Conservation (phyloP, 768 basidiomycete species). For the Glaciozyma antarctica region DNA sequence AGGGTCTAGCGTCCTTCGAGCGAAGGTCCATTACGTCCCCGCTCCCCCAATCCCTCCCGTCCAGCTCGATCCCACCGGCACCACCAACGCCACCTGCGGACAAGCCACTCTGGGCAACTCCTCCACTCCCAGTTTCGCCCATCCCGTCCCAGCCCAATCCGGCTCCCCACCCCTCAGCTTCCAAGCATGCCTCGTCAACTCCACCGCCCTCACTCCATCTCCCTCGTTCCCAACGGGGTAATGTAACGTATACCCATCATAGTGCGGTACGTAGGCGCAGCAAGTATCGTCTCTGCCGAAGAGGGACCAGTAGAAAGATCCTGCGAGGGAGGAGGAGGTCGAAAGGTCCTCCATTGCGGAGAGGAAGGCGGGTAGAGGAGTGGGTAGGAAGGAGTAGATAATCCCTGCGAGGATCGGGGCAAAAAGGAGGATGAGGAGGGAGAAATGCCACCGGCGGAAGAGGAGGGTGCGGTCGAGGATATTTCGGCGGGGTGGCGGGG, state of each 20-base stretch:
- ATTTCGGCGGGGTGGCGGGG: neutral
- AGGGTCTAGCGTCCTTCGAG: too few relatives aligned
- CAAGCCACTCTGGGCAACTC: constrained; percentile 17
- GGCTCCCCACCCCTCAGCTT: constrained; percentile 12
- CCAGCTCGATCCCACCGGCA: neutral
- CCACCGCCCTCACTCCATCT: neutral
- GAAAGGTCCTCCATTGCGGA: constrained; percentile 5
- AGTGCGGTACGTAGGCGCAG: constrained; percentile 35
- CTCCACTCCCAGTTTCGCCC: neutral
- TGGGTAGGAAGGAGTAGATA: constrained; percentile 22
- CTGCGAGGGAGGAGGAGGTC: neutral
- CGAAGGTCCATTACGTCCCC: neutral
- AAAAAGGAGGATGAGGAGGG: constrained; percentile 19
- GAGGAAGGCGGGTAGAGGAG: constrained; percentile 19
- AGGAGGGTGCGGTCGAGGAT: constrained; percentile 9
- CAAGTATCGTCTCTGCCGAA: constrained; percentile 28
- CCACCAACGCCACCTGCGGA: constrained; percentile 19
- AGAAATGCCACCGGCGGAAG: constrained; percentile 19
- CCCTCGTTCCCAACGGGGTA: constrained; percentile 11
- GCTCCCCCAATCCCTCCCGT: neutral
- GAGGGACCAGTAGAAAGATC: constrained; percentile 34
- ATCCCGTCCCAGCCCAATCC: constrained; percentile 9
- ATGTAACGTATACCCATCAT: constrained; percentile 35
- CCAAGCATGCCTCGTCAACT: constrained; percentile 22
- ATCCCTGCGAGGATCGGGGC: constrained; percentile 17